Percentiles rank a stretch among this genome's conserved stretches.
These are phyloP conservation scores for Funneliformis caledonium DNA, from an alignment of 371 early-diverging fungal genomes.

Conservation along the genomic window DNA sequence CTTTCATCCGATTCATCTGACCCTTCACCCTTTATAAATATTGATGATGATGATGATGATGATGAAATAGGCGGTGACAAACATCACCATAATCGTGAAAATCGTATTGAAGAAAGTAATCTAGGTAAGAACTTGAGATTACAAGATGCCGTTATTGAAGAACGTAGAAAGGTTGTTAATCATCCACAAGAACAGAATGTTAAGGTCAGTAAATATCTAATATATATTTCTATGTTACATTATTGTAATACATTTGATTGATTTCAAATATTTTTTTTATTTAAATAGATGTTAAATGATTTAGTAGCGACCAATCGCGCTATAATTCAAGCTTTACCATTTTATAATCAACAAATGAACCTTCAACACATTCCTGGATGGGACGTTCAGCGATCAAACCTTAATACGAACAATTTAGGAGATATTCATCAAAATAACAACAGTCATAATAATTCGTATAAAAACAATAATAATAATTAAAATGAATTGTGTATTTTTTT, in stretches of 20 bases:
- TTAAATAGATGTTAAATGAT: background rate
- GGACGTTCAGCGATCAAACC: background rate
- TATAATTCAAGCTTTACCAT: background rate
- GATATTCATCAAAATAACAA: too few relatives aligned
- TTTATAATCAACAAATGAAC: background rate
- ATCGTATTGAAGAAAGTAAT: slow-evolving; percentile 8
- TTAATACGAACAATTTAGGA: background rate
- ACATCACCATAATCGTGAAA: background rate
- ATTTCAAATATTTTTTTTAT: background rate
- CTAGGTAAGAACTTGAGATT: slow-evolving; percentile 9
- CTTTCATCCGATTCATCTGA: slow-evolving; percentile 5
- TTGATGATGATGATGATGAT: slow-evolving; percentile 7
- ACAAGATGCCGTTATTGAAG: slow-evolving; percentile 14
- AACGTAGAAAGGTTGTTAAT: background rate
- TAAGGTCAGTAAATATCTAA: background rate
- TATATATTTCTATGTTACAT: background rate
- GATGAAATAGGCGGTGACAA: background rate
- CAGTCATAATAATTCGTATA: background rate
- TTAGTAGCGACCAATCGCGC: background rate
- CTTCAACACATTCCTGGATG: background rate
- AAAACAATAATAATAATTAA: background rate
- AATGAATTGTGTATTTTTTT: background rate
- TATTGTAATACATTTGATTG: background rate
- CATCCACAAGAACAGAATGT: background rate
- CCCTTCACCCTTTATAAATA: slow-evolving; percentile 10